Percentiles rank a stretch among this genome's conserved stretches.
phyloP scores from a whole-genome alignment of 2,329 filamentous ascomycete genomes.

The Colletotrichum magnum region DNA sequence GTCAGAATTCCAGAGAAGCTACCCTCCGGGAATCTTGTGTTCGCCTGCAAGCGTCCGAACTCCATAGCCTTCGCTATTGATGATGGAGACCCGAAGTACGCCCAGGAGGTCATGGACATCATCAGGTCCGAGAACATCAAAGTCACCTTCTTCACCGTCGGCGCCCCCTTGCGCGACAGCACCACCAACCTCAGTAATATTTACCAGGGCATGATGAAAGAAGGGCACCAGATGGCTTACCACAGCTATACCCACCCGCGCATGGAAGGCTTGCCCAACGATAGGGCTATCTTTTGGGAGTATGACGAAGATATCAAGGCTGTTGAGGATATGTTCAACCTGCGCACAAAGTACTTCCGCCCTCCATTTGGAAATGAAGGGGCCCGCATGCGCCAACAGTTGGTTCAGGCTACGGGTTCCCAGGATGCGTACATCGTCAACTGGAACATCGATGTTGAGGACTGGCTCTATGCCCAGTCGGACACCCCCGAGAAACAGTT shows the following conservation, averaged over 20 bases:
- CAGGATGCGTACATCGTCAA: conserved; percentile 72
- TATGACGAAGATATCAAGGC: conserved; percentile 69
- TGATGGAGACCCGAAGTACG: conserved; percentile 70
- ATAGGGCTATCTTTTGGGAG: conserved; percentile 72
- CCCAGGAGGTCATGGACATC: conserved; percentile 65
- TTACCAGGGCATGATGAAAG: conserved; percentile 73
- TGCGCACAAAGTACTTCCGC: conserved; percentile 70
- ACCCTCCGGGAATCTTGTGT: conserved; percentile 71
- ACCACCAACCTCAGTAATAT: conserved; percentile 73
- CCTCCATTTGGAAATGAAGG: conserved; percentile 79
- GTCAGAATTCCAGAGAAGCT: conserved; percentile 71
- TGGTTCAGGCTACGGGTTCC: conserved; percentile 66
- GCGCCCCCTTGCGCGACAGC: conserved; percentile 70
- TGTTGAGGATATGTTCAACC: conserved; percentile 55
- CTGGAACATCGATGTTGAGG: conserved; percentile 80
- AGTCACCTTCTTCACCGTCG: conserved; percentile 81
- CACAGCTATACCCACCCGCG: conserved; percentile 79
- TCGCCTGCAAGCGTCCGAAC: conserved; percentile 77
- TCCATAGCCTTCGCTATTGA: conserved; percentile 82
- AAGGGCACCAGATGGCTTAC: conserved; percentile 77
- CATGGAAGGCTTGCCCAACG: conserved; percentile 70
- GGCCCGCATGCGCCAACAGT: conserved; percentile 74
- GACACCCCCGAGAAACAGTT: conserved; percentile 76
- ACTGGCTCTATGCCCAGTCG: conserved; percentile 76
- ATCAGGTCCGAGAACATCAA: conserved; percentile 73